Evolutionary conservation across 371 early-diverging fungal genomes (phyloP), one percentile per base, ranked within the genome.

Genomic region (Rhizomucor miehei): DNA sequence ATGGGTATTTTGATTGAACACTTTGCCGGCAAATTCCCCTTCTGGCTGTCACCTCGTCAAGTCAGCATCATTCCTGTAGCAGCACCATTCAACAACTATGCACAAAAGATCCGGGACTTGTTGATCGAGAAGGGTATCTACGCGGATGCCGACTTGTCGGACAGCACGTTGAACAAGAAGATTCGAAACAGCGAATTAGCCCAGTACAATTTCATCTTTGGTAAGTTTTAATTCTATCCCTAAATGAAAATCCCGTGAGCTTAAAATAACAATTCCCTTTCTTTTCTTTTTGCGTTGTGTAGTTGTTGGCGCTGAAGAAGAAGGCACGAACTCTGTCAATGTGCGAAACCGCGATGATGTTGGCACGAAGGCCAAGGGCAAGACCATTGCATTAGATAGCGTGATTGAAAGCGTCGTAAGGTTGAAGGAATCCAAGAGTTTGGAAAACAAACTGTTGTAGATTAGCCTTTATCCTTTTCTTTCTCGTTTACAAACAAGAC

Each of bases 11-110:
- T 99, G 56, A 92, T 91, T 44, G 64, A 99, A 79, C 89, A 91
- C 76, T 95, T 87, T 75, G 95, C 84, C 34, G 98, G 98, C 53
- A 92, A 91, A 57, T 94, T 99, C 89, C 99, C 99, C 45, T 93
- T 99, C 86, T 99, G 99, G 99, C 77, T 99, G 20, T 91, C 91
- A 25, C 99, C 99, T 36, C 90, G 95, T 48, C 99, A 99, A 73
- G 82, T 94, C 39, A 84, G 88, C 45, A 83, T 99, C 24, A 83
- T 98, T 45, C 97, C 97, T 17, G 86, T 92, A 12, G 81, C 88
- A 0, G 75, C 66, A 23, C 74, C 80, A 0, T 75, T 85, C 63
- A 67, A 73, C 35, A 83, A 79, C 13, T 92, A 92, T 60, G 91
- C 91, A 1, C 63, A 84, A 73, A 70, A 77, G 57, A 65, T 82